Percentiles rank a stretch among this genome's conserved stretches.
phyloP scores from a whole-genome alignment of 2,329 filamentous ascomycete species.

The Pseudocercospora macadamiae region DNA sequence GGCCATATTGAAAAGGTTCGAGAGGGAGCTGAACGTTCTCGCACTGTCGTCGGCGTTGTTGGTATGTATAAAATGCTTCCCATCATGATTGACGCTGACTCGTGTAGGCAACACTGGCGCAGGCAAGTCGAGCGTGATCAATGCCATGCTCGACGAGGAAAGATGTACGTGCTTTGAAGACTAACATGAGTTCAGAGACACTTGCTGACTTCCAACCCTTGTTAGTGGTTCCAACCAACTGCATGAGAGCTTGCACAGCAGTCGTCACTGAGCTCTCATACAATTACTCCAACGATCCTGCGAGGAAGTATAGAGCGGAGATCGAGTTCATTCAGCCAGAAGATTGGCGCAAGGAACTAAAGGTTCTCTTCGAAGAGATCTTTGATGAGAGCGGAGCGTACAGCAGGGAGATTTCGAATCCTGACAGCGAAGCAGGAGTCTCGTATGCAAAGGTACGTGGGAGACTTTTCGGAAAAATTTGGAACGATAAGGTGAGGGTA shows the following conservation, averaged over 20 bases:
- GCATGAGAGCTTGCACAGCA: conserved; percentile 65
- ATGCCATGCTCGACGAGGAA: conserved; percentile 65
- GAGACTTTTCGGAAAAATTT: no score
- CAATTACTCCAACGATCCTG: conserved; percentile 50
- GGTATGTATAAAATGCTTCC: conserved; percentile 35
- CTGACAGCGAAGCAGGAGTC: conserved; percentile 52
- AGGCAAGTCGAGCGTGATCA: conserved; percentile 66
- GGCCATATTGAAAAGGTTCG: conserved; percentile 47
- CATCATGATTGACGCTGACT: conserved; percentile 29
- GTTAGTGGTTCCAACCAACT: conserved; percentile 59
- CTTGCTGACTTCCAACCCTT: no score
- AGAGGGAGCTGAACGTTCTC: conserved; percentile 44
- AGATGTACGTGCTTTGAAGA: no score
- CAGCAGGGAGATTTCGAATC: conserved; percentile 42
- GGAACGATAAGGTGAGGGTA: no score
- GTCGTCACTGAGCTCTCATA: conserved; percentile 64
- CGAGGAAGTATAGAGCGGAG: conserved; percentile 55
- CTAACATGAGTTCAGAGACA: no score
- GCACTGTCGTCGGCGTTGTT: conserved; percentile 60
- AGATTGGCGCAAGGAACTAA: conserved; percentile 59
- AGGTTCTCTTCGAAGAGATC: conserved; percentile 54
- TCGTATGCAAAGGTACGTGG: conserved; percentile 56
- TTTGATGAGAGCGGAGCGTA: conserved; percentile 45
- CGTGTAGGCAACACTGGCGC: conserved; percentile 55
- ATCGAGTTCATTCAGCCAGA: conserved; percentile 59